Conservation (phyloP, 2,329 filamentous ascomycete genomes). For the Fusarium pseudonygamai region DNA sequence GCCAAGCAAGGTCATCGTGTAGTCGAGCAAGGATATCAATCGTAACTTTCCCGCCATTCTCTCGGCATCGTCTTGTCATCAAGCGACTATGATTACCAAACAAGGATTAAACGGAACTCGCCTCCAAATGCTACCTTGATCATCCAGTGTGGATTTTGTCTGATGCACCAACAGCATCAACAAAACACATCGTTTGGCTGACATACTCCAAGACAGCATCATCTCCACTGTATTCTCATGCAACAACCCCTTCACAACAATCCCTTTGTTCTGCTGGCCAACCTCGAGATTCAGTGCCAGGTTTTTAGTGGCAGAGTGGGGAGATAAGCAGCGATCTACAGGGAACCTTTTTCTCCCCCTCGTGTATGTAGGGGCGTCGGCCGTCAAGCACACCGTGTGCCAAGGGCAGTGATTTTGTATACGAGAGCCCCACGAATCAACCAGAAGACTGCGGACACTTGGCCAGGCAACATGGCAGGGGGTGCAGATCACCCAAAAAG, state of each 20-base stretch:
- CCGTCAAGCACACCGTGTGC: background rate
- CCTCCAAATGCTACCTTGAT: slow-evolving; percentile 4
- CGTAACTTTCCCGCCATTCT: background rate
- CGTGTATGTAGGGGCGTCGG: slow-evolving; percentile 26
- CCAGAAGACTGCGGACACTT: background rate
- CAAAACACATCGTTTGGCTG: background rate
- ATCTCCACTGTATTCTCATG: background rate
- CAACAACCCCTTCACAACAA: background rate
- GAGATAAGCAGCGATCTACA: slow-evolving; percentile 14
- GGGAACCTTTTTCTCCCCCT: background rate
- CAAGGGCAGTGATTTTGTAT: background rate
- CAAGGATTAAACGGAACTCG: slow-evolving; percentile 12
- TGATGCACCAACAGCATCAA: background rate
- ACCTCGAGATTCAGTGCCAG: slow-evolving; percentile 1
- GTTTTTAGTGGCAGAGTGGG: slow-evolving; percentile 10
- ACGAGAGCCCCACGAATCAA: slow-evolving; percentile 26
- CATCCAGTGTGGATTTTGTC: background rate
- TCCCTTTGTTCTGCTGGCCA: background rate
- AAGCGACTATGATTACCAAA: background rate
- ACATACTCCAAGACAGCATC: background rate
- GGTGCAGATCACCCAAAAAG: slow-evolving; percentile 10
- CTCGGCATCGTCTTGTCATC: background rate
- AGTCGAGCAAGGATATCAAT: background rate
- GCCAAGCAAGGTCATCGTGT: background rate
- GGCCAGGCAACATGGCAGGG: slow-evolving; percentile 6